phyloP scores from a whole-genome alignment of 192 early-diverging fungal genomes.

The Gaertneriomyces semiglobifer region DNA sequence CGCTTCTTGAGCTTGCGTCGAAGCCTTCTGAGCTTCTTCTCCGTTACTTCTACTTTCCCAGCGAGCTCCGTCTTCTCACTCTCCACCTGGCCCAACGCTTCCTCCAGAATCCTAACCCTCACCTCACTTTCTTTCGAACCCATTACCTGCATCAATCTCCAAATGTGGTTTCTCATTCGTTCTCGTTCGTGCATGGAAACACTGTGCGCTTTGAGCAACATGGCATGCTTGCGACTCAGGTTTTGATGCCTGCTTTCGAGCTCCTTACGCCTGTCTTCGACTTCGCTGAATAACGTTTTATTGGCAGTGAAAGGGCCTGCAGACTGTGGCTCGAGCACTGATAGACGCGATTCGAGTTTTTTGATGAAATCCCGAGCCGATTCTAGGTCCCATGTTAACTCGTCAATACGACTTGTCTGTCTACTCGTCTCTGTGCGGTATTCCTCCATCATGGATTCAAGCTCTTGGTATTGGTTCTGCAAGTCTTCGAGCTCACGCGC shows the following conservation, averaged over 20 bases:
- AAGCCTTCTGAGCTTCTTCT: constrained; percentile 13
- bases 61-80: constrained; percentile 36
- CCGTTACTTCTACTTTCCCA: constrained; percentile 19
- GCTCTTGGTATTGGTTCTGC: constrained; percentile 7
- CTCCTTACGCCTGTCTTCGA: constrained; percentile 37
- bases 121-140: constrained; percentile 19
- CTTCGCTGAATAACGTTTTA: constrained; percentile 36
- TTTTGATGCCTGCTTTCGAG: constrained; percentile 25
- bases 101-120: constrained; percentile 28
- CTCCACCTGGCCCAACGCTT: constrained; percentile 31
- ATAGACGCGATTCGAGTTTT: constrained; percentile 28
- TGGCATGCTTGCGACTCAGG: constrained; percentile 29
- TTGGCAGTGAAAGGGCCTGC: constrained; percentile 2
- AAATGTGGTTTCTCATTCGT: constrained; percentile 41
- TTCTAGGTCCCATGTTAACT: constrained; percentile 29
- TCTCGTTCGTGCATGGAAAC: constrained; percentile 40
- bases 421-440: constrained; percentile 9
- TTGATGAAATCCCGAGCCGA: constrained; percentile 25
- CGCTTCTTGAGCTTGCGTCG: not conserved
- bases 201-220: constrained; percentile 33
- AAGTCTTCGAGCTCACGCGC: constrained; percentile 7
- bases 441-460: constrained; percentile 22
- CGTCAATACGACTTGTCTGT: constrained; percentile 25
- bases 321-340: constrained; percentile 25
- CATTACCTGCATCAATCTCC: constrained; percentile 35